Percentiles rank a stretch among this genome's conserved stretches.
Evolutionary conservation across 805 yeast species (phyloP).

Genomic region (Wickerhamiella lipophila): DNA sequence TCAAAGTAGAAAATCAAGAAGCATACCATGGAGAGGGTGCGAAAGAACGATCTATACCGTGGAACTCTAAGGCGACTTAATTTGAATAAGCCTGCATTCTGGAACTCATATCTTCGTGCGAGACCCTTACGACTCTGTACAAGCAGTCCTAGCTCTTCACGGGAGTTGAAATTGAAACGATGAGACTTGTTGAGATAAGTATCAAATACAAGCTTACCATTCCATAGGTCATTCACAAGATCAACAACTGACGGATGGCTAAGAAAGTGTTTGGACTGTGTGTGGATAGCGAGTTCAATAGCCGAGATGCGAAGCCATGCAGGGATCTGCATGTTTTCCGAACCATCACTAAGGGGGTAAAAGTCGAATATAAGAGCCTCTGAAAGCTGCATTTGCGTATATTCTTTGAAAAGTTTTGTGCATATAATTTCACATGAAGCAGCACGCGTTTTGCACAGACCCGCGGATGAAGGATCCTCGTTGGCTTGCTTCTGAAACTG

Average conservation of each 20-base stretch:
- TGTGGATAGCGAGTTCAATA: constrained; percentile 39
- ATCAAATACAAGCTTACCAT: constrained; percentile 37
- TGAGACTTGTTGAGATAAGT: constrained; percentile 29
- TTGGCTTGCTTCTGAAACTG: constrained; percentile 29
- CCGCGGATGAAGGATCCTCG: constrained; percentile 25
- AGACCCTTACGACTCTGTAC: constrained; percentile 27
- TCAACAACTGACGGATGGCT: constrained; percentile 41
- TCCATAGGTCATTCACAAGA: constrained; percentile 38
- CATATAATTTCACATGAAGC: constrained; percentile 43
- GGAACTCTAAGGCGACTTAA: constrained; percentile 32
- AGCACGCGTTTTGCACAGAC: constrained; percentile 34
- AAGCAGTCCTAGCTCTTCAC: constrained; percentile 23
- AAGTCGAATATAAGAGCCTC: constrained; percentile 35
- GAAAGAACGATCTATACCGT: constrained; percentile 28
- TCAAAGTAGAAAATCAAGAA: constrained; percentile 25
- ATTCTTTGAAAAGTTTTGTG: constrained; percentile 36
- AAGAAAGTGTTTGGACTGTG: constrained; percentile 40
- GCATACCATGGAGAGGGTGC: constrained; percentile 25
- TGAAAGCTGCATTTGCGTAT: constrained; percentile 32
- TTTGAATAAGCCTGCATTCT: constrained; percentile 28
- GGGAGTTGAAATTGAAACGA: constrained; percentile 20
- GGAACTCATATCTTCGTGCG: constrained; percentile 27
- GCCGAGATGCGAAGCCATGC: constrained; percentile 35
- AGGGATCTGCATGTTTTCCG: constrained; percentile 16
- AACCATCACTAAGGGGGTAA: constrained; percentile 35